These are phyloP conservation scores for Colletotrichum euphorbiae DNA, from an alignment of 2,329 filamentous ascomycete genomes.

Conservation along the genomic window DNA sequence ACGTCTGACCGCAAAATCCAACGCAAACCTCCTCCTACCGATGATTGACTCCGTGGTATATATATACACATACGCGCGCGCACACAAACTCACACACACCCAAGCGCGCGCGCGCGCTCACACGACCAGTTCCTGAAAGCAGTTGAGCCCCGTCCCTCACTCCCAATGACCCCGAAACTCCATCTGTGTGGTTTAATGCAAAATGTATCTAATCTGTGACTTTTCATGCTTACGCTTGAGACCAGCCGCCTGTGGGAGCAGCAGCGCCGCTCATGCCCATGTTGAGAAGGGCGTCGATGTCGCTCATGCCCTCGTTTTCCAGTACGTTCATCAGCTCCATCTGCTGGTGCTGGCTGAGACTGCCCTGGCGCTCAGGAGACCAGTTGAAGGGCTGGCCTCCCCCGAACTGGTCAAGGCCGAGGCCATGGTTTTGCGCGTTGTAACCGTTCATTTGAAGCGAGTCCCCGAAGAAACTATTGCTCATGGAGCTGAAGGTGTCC, in stretches of 20 bases:
- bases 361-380: conserved; percentile 69
- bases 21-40: background rate
- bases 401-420: conserved; percentile 47
- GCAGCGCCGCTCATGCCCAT: conserved; percentile 43
- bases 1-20: conserved; percentile 4
- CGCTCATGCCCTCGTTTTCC: conserved; percentile 74
- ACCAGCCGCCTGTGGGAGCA: conserved; percentile 13
- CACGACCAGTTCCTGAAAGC: too few relatives aligned
- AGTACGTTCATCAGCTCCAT: conserved; percentile 84
- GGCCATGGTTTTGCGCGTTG: conserved; percentile 41
- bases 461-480: conserved; percentile 56
- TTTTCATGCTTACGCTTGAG: conserved; percentile 14
- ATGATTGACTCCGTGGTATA: conserved; percentile 35
- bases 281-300: conserved; percentile 71
- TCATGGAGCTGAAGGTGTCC: conserved; percentile 59
- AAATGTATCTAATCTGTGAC: background rate
- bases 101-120: background rate
- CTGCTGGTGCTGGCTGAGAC: conserved; percentile 83
- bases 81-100: background rate
- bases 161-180: background rate
- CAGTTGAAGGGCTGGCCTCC: conserved; percentile 46
- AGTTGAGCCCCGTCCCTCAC: too few relatives aligned
- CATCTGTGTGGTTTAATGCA: background rate
- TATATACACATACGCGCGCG: background rate
- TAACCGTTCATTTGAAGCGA: conserved; percentile 42